Evolutionary conservation across 192 early-diverging fungal species (phyloP).

Genomic region (Mortierella antarctica): DNA sequence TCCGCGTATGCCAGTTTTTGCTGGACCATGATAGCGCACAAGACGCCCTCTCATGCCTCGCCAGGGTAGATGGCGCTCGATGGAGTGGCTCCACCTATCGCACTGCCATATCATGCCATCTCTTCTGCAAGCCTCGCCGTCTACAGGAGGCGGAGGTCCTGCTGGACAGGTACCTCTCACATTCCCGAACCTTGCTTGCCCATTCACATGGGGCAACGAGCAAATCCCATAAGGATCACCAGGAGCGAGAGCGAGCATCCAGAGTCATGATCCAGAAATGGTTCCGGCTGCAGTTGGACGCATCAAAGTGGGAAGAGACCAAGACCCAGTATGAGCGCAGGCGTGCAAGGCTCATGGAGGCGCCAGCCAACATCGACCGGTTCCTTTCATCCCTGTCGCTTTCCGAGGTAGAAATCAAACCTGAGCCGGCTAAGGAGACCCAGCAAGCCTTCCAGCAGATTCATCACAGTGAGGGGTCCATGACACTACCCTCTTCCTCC

Average conservation of each 20-base stretch:
- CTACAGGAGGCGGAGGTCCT: constrained; percentile 24
- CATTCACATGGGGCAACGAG: not conserved
- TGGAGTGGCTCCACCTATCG: constrained; percentile 16
- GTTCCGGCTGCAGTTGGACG: constrained; percentile 22
- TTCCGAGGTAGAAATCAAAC: too few relatives aligned
- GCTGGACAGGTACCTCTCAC: constrained; percentile 11
- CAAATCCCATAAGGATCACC: not conserved
- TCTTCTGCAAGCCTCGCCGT: constrained; percentile 29
- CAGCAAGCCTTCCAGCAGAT: not conserved
- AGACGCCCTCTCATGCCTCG: constrained; percentile 14
- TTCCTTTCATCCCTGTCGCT: not conserved
- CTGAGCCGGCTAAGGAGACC: not conserved
- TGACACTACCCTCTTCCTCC: not conserved
- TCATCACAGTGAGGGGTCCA: not conserved
- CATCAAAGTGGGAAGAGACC: constrained; percentile 40
- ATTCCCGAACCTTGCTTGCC: not conserved
- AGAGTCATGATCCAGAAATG: constrained; percentile 11
- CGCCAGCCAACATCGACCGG: constrained; percentile 15
- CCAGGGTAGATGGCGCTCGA: not conserved
- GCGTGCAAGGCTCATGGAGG: constrained; percentile 11
- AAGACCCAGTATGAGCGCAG: constrained; percentile 22
- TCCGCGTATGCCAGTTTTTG: constrained; percentile 14
- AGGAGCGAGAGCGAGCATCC: constrained; percentile 1
- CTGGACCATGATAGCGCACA: constrained; percentile 4
- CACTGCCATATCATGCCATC: constrained; percentile 22